Evolutionary conservation across 2,329 filamentous ascomycete species (phyloP), one percentile per base, ranked within the genome.

Genomic region (Colletotrichum caudatum): DNA sequence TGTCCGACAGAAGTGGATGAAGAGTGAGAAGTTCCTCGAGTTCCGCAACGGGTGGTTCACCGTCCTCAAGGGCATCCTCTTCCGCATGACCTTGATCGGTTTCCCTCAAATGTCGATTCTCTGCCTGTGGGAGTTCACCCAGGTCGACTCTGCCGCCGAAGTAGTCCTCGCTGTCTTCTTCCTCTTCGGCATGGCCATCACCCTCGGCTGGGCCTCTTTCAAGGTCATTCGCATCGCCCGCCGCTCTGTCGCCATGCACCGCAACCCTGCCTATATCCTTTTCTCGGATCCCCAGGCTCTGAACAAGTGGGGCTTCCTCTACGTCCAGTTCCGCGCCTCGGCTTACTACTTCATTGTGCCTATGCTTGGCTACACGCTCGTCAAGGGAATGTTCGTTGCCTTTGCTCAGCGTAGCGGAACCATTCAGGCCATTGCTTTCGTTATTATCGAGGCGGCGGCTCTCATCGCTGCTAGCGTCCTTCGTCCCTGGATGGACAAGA

Each of bases 271-370:
- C 37, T 98, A 98, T 82, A 97, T 98, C 76, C 90, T 98, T 73
- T 98, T 97, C 84, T 97, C 95, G 2, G 95, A 98, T 78, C 94
- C 95, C n/a, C 89, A 94, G 74, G 92, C 93, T 64, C 89, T 98
- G 74, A 97, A 98, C 89, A 97, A 97, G 84, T 98, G 95, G 95
- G 95, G 95, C 29, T 98, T 98, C 86, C 89, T 98, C 75, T 98
- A 98, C 80, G 94, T 98, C 51, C 95, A 97, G 81, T 98, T 97
- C 87, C 93, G 95, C 78, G 95, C 95, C 50, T 95, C 94, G 2
- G 94, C 94, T 50, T 98, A 97, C 87, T 98, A 97, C 85, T 98
- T 95, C 82, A 94, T 98, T 76, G 89, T 97, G 46, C 94, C 94
- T 0, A 84, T 92, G 64, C 86, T 98, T 68, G 82, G 84, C 64